A percentile compares a stretch with the other conserved stretches of the same genome.
These are phyloP conservation scores for Jackrogersella minutella DNA, from an alignment of 495 filamentous ascomycete species.

Conservation along the genomic window DNA sequence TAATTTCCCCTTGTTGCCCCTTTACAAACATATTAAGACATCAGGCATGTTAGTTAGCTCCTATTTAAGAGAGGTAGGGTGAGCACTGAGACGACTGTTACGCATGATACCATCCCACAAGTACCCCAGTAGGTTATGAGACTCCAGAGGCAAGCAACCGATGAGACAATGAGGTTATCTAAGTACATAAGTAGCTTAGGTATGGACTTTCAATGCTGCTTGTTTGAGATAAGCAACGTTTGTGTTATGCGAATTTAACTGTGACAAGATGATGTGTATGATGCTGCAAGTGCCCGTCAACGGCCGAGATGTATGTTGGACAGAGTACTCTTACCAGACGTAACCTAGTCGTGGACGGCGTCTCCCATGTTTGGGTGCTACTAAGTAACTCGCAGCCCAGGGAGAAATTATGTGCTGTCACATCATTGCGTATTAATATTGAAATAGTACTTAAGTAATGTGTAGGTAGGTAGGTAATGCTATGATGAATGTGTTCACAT, in stretches of 20 bases:
- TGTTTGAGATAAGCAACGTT: background rate
- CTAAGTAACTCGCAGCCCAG: too few relatives aligned
- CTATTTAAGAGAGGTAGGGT: background rate
- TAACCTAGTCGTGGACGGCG: too few relatives aligned
- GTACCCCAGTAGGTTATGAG: background rate
- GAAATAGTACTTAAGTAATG: background rate
- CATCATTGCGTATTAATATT: background rate
- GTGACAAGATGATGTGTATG: background rate
- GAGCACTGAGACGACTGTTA: background rate
- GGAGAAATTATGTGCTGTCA: background rate
- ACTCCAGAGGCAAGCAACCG: background rate
- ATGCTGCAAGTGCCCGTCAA: background rate
- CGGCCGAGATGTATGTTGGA: background rate
- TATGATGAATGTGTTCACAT: background rate
- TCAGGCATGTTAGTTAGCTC: too few relatives aligned
- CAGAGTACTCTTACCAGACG: too few relatives aligned
- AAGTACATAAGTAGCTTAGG: background rate
- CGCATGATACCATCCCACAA: constrained; percentile 3
- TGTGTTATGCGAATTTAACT: too few relatives aligned
- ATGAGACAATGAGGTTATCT: background rate
- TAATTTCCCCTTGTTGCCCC: background rate
- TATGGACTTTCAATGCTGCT: background rate
- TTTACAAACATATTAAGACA: background rate
- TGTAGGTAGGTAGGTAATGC: background rate
- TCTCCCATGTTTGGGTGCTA: too few relatives aligned